A percentile compares a stretch with the other conserved stretches of the same genome.
phyloP scores from a whole-genome alignment of 495 filamentous ascomycete species.

The Bombardia bombarda region DNA sequence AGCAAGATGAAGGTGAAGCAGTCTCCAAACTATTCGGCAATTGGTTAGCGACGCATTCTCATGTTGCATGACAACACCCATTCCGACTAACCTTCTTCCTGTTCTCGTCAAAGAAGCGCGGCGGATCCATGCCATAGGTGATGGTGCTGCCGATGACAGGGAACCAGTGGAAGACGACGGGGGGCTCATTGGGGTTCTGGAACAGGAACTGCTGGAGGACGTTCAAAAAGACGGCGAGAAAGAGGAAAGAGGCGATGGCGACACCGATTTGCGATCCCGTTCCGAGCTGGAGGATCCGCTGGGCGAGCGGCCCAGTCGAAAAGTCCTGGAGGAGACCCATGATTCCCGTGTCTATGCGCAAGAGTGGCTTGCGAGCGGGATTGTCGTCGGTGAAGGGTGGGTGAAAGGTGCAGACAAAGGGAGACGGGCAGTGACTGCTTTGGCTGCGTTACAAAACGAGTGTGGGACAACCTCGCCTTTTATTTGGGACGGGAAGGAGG shows the following conservation, averaged over 20 bases:
- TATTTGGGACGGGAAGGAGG: no score
- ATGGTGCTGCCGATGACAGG: slow-evolving; percentile 73
- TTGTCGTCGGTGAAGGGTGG: no score
- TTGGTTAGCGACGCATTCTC: no score
- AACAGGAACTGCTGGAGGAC: slow-evolving; percentile 61
- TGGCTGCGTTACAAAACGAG: no score
- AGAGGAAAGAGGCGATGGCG: slow-evolving; percentile 35
- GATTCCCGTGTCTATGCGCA: no score
- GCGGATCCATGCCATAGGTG: slow-evolving; percentile 77
- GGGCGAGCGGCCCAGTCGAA: slow-evolving; percentile 33
- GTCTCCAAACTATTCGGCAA: no score
- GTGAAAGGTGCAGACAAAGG: no score
- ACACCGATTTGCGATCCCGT: slow-evolving; percentile 38
- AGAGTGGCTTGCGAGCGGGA: no score
- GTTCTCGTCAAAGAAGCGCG: slow-evolving; percentile 65
- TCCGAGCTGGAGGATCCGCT: slow-evolving; percentile 34
- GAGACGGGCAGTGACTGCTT: no score
- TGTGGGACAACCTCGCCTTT: no score
- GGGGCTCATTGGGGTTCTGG: slow-evolving; percentile 65
- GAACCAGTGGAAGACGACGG: slow-evolving; percentile 78
- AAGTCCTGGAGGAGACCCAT: slow-evolving; percentile 48
- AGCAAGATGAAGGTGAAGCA: slow-evolving; percentile 74
- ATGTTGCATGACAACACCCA: no score
- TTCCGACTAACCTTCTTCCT: slow-evolving; percentile 58
- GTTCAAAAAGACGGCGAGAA: slow-evolving; percentile 54